Conservation (phyloP, 176 grass and related monocot genomes). For the Coix lacrymajobi region DNA sequence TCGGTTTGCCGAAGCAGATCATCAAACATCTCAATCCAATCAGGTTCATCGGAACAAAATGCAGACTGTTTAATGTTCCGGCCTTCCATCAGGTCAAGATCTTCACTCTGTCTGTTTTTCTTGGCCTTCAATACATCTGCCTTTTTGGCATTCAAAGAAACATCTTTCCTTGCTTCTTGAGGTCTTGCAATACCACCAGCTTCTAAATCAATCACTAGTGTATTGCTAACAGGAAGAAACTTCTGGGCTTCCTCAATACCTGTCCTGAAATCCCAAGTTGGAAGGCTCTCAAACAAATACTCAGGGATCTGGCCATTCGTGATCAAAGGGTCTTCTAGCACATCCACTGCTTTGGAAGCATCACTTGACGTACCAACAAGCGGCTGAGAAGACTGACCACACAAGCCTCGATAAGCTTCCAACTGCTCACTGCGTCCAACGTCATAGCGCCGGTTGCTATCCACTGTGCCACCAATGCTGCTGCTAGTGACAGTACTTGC, state of each 20-base stretch:
- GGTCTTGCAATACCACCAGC: conserved; percentile 19
- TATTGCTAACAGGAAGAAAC: conserved; percentile 51
- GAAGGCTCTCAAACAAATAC: conserved; percentile 71
- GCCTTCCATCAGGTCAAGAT: conserved; percentile 80
- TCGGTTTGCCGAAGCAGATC: conserved; percentile 62
- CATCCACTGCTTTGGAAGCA: conserved; percentile 1
- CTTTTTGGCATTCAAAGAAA: conserved; percentile 18
- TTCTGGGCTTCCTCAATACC: conserved; percentile 73
- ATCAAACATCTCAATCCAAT: conserved; percentile 82
- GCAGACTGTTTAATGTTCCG: conserved; percentile 78
- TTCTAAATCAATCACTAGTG: conserved; percentile 49
- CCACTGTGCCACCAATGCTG: conserved; percentile 13
- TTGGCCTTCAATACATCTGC: conserved; percentile 39
- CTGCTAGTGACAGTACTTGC: conserved; percentile 26
- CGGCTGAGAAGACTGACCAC: conserved; percentile 24
- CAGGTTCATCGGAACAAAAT: conserved; percentile 65
- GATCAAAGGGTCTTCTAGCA: conserved; percentile 65
- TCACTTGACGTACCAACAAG: conserved; percentile 23
- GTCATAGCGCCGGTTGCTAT: conserved; percentile 18
- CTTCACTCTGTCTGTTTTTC: conserved; percentile 56
- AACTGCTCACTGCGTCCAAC: conserved; percentile 11
- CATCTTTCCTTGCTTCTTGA: conserved; percentile 17
- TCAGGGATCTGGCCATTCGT: conserved; percentile 50
- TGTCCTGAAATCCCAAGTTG: conserved; percentile 91
- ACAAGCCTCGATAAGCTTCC: conserved; percentile 20